phyloP scores from a whole-genome alignment of 805 yeast genomes.

The Teunomyces kruisii region DNA sequence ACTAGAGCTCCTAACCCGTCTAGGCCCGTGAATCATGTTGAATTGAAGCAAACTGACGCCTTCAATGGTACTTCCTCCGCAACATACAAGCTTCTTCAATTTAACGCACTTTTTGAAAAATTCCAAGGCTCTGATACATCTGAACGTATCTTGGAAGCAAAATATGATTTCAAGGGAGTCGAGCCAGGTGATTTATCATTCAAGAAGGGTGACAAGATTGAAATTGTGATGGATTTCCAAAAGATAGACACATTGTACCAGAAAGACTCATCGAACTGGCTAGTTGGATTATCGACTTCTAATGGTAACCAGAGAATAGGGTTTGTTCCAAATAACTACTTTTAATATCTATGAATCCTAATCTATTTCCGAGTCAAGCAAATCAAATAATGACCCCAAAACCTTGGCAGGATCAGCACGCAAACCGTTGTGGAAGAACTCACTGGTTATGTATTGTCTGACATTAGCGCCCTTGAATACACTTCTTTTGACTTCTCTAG shows the following conservation, averaged over 20 bases:
- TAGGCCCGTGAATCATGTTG: conserved; percentile 9
- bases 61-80: conserved; percentile 19
- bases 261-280: conserved; percentile 28
- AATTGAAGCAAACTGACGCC: conserved; percentile 8
- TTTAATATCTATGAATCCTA: conserved; percentile 14
- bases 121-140: conserved; percentile 5
- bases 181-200: conserved; percentile 41
- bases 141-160: conserved; percentile 13
- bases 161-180: conserved; percentile 27
- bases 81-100: conserved; percentile 25
- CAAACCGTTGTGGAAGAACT: conserved; percentile 52
- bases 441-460: conserved; percentile 45
- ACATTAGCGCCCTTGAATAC: conserved; percentile 34
- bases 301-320: conserved; percentile 26
- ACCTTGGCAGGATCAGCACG: conserved; percentile 41
- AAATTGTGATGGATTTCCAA: conserved; percentile 33
- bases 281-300: conserved; percentile 26
- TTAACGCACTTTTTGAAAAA: conserved; percentile 22
- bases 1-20: conserved; percentile 26
- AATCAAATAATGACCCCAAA: conserved; percentile 36
- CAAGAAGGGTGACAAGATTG: conserved; percentile 31
- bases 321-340: conserved; percentile 29
- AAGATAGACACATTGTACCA: conserved; percentile 18
- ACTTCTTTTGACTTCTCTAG: conserved; percentile 34
- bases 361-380: conserved; percentile 42